phyloP scores from a whole-genome alignment of 805 yeast genomes.

The Candida endomychidarum region DNA sequence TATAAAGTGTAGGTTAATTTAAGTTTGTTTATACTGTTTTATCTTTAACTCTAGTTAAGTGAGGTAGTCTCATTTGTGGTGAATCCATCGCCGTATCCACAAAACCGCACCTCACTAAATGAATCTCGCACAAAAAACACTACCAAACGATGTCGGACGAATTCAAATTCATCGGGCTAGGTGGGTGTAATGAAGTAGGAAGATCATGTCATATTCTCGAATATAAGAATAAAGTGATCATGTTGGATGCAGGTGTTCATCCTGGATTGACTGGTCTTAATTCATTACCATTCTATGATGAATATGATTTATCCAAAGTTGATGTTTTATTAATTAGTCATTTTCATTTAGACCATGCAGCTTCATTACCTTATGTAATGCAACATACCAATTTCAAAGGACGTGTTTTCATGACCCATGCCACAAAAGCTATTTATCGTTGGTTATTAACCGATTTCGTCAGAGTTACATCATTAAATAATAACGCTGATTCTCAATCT shows the following conservation, averaged over 20 bases:
- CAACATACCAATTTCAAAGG: constrained; percentile 94
- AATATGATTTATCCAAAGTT: constrained; percentile 83
- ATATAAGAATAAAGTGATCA: constrained; percentile 89
- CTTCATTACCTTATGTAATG: constrained; percentile 96
- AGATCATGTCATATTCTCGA: constrained; percentile 91
- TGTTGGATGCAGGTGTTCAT: constrained; percentile 98
- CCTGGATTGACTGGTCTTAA: constrained; percentile 91
- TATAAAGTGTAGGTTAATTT: background rate
- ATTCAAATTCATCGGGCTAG: constrained; percentile 78
- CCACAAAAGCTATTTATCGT: constrained; percentile 95
- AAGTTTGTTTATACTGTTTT: background rate
- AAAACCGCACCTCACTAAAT: no score
- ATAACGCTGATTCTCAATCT: constrained; percentile 34
- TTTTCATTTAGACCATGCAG: constrained; percentile 97
- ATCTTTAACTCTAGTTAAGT: no score
- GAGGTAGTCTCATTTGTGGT: no score
- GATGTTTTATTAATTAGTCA: constrained; percentile 88
- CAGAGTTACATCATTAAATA: constrained; percentile 68
- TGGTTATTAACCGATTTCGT: constrained; percentile 96
- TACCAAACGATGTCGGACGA: constrained; percentile 21
- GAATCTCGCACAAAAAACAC: background rate
- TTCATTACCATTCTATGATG: constrained; percentile 93
- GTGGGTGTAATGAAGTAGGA: constrained; percentile 99
- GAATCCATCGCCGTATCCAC: no score
- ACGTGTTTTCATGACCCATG: constrained; percentile 97